phyloP scores from a whole-genome alignment of 2,329 filamentous ascomycete species.

The Ilyonectria mors-panacis region DNA sequence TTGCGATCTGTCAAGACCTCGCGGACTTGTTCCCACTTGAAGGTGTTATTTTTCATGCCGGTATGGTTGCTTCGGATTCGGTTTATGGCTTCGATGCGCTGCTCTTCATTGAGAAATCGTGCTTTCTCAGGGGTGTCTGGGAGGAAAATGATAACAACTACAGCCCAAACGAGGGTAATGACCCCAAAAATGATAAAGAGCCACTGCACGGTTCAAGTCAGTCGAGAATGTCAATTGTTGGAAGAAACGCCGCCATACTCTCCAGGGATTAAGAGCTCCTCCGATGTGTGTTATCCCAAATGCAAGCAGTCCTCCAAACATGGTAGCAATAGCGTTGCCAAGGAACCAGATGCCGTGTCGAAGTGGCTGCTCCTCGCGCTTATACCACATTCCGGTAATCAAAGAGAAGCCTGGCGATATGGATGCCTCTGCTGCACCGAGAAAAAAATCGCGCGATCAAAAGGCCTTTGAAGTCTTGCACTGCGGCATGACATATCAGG shows the following conservation, averaged over 20 bases:
- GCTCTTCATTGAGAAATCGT: constrained; percentile 34
- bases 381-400: constrained; percentile 47
- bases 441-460: constrained; percentile 40
- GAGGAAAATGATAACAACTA: constrained; percentile 32
- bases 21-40: constrained; percentile 43
- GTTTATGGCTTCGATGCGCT: constrained; percentile 33
- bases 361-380: constrained; percentile 41
- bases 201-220: constrained; percentile 29
- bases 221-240: not conserved
- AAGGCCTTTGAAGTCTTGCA: constrained; percentile 35
- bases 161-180: constrained; percentile 39
- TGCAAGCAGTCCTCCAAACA: constrained; percentile 38
- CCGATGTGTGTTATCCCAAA: constrained; percentile 43
- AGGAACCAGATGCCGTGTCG: constrained; percentile 45
- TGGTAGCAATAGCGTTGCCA: constrained; percentile 40
- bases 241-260: constrained; percentile 25
- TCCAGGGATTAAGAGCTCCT: constrained; percentile 33
- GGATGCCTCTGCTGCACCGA: constrained; percentile 42
- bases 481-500: constrained; percentile 39
- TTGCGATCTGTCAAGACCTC: constrained; percentile 41
- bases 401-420: constrained; percentile 42
- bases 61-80: constrained; percentile 41
- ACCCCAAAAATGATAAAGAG: constrained; percentile 44
- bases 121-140: constrained; percentile 39
- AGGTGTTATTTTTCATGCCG: constrained; percentile 38